Evolutionary conservation across 2,329 filamentous ascomycete genomes (phyloP).

Genomic region (Stachybotrys echinatus): DNA sequence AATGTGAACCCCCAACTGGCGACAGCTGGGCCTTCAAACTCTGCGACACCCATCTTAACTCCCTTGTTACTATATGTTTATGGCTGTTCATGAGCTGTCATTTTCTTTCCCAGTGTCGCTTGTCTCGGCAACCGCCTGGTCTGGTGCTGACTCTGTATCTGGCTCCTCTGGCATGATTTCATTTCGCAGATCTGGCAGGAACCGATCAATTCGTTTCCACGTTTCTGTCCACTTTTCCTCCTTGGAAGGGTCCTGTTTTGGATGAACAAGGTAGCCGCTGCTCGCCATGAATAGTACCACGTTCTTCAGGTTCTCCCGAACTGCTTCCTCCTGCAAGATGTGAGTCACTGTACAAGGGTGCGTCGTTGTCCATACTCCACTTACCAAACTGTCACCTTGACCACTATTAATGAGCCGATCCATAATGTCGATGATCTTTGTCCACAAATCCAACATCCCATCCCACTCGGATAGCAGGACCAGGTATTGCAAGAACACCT

Average conservation of each 20-base stretch:
- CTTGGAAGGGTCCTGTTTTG: conserved; percentile 49
- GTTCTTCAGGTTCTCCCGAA: conserved; percentile 93
- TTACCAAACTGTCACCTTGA: conserved; percentile 80
- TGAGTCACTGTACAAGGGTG: conserved; percentile 6
- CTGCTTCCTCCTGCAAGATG: conserved; percentile 72
- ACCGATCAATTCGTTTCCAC: conserved; percentile 61
- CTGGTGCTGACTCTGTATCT: conserved; percentile 4
- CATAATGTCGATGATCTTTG: conserved; percentile 88
- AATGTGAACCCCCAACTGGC: too few relatives aligned
- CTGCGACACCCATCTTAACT: too few relatives aligned
- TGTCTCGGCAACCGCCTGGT: background rate
- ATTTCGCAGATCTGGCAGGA: conserved; percentile 53
- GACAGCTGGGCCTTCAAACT: too few relatives aligned
- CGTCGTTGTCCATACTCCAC: too few relatives aligned
- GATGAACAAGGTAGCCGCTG: conserved; percentile 75
- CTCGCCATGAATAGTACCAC: conserved; percentile 92
- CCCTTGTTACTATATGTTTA: too few relatives aligned
- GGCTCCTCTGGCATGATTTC: conserved; percentile 50
- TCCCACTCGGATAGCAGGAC: conserved; percentile 80
- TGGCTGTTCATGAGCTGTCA: background rate
- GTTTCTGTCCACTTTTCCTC: conserved; percentile 57
- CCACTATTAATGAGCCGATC: conserved; percentile 95
- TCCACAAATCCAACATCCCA: conserved; percentile 86
- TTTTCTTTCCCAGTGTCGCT: background rate
- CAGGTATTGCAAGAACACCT: conserved; percentile 92